phyloP scores from a whole-genome alignment of 2,329 filamentous ascomycete genomes.

The Colletotrichum musicola region DNA sequence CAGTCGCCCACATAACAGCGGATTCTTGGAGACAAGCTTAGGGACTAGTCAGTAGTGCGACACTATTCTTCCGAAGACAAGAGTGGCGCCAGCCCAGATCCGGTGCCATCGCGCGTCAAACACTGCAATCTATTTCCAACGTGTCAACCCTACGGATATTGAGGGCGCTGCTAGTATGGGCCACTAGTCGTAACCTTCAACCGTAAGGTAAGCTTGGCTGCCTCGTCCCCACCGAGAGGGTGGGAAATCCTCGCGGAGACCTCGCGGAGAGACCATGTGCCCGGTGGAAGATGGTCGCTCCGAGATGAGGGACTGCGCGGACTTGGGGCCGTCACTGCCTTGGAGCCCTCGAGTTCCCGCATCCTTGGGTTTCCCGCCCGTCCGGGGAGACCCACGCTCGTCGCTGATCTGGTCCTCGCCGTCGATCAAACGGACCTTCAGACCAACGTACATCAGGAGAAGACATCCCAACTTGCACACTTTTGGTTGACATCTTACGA shows the following conservation, averaged over 20 bases:
- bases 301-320: constrained; percentile 34
- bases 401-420: constrained; percentile 29
- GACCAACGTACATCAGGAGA: constrained; percentile 28
- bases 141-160: constrained; percentile 38
- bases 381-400: constrained; percentile 25
- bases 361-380: constrained; percentile 25
- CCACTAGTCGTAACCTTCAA: constrained; percentile 36
- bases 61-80: constrained; percentile 35
- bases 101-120: constrained; percentile 23
- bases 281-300: constrained; percentile 36
- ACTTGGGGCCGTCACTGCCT: constrained; percentile 15
- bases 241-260: not conserved
- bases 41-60: constrained; percentile 35
- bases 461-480: not conserved
- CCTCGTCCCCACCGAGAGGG: constrained; percentile 2
- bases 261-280: not conserved
- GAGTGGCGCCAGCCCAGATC: constrained; percentile 20
- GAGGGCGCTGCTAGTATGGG: constrained; percentile 17
- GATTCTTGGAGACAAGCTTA: constrained; percentile 32
- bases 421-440: constrained; percentile 38
- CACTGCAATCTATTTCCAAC: constrained; percentile 34
- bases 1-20: constrained; percentile 6
- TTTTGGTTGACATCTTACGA: constrained; percentile 15
- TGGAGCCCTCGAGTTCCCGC: not conserved
- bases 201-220: constrained; percentile 29